These are phyloP conservation scores for Colletotrichum sp. DNA, from an alignment of 2,329 filamentous ascomycete genomes.

Conservation along the genomic window DNA sequence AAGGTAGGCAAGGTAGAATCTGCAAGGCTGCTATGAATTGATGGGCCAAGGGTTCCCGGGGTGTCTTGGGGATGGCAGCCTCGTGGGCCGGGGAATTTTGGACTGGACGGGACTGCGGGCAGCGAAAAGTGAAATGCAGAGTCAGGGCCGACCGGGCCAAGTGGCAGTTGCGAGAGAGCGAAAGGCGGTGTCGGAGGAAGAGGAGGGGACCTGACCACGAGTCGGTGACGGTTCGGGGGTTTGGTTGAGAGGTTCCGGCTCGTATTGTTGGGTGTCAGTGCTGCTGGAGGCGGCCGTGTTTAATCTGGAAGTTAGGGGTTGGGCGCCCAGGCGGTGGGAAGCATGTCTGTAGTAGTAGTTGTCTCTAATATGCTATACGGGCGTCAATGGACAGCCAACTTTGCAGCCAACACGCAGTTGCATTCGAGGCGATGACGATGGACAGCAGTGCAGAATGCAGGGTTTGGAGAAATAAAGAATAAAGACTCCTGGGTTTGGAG, in stretches of 20 bases:
- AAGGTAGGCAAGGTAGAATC: not conserved
- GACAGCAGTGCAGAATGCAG: not conserved
- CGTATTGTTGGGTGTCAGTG: not conserved
- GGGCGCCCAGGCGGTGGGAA: not conserved
- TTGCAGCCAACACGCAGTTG: not conserved
- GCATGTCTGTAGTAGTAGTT: not conserved
- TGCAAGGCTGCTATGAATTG: slow-evolving; percentile 4
- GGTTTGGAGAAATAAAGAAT: not conserved
- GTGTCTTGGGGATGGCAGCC: slow-evolving; percentile 1
- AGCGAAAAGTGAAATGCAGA: not conserved
- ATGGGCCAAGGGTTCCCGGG: not conserved
- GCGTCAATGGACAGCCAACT: not conserved
- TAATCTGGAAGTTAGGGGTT: not conserved
- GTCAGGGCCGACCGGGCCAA: slow-evolving; percentile 3
- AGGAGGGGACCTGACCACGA: not conserved
- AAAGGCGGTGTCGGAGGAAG: slow-evolving; percentile 14
- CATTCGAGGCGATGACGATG: not conserved
- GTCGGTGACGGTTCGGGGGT: not conserved
- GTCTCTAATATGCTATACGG: not conserved
- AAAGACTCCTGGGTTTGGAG: not conserved
- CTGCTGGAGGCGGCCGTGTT: not conserved
- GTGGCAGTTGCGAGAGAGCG: not conserved
- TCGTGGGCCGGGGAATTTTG: slow-evolving; percentile 6
- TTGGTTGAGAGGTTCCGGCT: not conserved
- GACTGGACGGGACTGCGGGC: not conserved